Evolutionary conservation across 352 stramenopile genomes (phyloP).

Genomic region (Phytophthora tubulina): DNA sequence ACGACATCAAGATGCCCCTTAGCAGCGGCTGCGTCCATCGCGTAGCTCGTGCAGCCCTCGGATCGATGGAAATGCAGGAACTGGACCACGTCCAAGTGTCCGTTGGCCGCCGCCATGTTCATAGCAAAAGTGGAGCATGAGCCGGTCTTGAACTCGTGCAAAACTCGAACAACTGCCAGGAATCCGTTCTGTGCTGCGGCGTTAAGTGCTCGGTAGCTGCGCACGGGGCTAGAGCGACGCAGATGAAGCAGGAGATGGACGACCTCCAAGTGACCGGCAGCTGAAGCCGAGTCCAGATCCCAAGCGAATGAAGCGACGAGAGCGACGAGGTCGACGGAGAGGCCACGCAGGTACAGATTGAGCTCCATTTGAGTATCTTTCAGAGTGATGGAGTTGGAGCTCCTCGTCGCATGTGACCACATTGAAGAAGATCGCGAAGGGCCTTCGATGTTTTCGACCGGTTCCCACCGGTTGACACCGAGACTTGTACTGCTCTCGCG

Average conservation of each 20-base stretch:
- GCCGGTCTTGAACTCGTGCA: constrained; percentile 22
- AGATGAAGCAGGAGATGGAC: constrained; percentile 33
- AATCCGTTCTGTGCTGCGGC: constrained; percentile 32
- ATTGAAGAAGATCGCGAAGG: constrained; percentile 25
- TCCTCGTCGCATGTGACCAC: constrained; percentile 35
- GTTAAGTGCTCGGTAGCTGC: constrained; percentile 36
- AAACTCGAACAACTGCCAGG: constrained; percentile 25
- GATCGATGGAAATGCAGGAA: constrained; percentile 48
- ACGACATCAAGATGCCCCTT: constrained; percentile 48
- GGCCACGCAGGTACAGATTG: neutral
- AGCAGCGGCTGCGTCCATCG: constrained; percentile 51
- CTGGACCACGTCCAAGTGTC: constrained; percentile 33
- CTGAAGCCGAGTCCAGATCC: constrained; percentile 39
- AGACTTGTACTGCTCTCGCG: too few species aligned
- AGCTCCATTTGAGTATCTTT: constrained; percentile 35
- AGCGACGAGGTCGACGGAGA: constrained; percentile 39
- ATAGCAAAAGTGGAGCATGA: constrained; percentile 41
- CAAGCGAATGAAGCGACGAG: constrained; percentile 47
- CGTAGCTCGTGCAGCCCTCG: constrained; percentile 51
- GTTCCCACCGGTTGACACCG: neutral
- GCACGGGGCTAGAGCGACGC: constrained; percentile 12
- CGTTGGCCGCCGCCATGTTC: constrained; percentile 47
- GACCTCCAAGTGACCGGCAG: constrained; percentile 34
- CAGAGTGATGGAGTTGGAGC: constrained; percentile 14
- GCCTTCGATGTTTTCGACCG: constrained; percentile 21